These are phyloP conservation scores for Blastobotrys illinoisensis DNA, from an alignment of 1,139 yeast genomes.

Conservation along the genomic window DNA sequence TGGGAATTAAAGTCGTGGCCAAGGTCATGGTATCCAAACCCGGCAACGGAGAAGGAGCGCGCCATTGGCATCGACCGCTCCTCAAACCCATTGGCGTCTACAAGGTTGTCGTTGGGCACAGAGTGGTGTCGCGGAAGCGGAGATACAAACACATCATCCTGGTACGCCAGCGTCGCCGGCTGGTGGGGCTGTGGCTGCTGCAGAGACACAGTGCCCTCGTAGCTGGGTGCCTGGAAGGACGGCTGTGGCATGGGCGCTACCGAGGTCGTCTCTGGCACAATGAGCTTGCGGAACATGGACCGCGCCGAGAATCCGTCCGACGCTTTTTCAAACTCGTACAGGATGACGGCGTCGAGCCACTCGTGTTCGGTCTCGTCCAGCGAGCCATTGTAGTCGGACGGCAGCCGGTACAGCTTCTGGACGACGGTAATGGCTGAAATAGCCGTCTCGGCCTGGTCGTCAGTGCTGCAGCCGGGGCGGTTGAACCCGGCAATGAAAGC, in stretches of 20 bases:
- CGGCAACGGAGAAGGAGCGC: slow-evolving; percentile 22
- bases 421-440: slow-evolving; percentile 34
- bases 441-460: slow-evolving; percentile 29
- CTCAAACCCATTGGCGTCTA: background rate
- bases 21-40: slow-evolving; percentile 10
- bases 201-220: background rate
- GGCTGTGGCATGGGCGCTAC: slow-evolving; percentile 9
- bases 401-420: slow-evolving; percentile 28
- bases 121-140: slow-evolving; percentile 14
- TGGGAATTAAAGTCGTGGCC: slow-evolving; percentile 7
- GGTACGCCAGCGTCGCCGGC: background rate
- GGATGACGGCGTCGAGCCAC: slow-evolving; percentile 27
- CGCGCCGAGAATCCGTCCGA: slow-evolving; percentile 33
- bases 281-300: slow-evolving; percentile 31
- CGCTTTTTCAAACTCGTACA: slow-evolving; percentile 35
- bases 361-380: slow-evolving; percentile 17
- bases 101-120: background rate
- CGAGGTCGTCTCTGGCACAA: slow-evolving; percentile 11
- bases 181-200: background rate
- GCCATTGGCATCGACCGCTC: slow-evolving; percentile 14
- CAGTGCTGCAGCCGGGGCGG: slow-evolving; percentile 12
- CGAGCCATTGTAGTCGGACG: background rate
- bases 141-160: slow-evolving; percentile 15
- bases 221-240: background rate
- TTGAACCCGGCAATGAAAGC: slow-evolving; percentile 35